Percentiles rank a stretch among this genome's conserved stretches.
phyloP scores from a whole-genome alignment of 257 asterid genomes.

The Paulownia fortunei region DNA sequence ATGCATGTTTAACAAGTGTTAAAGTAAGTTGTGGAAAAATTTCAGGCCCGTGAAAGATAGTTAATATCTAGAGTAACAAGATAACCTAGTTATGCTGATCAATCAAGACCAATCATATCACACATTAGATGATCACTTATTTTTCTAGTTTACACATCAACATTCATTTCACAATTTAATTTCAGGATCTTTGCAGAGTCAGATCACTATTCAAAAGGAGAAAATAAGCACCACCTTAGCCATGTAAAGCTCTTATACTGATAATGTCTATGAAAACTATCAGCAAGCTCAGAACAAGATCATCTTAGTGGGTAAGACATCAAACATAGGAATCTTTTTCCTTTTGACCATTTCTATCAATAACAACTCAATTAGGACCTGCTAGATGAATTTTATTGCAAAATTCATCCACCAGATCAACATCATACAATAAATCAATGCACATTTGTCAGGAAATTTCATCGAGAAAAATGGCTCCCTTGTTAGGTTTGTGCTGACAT shows the following conservation, averaged over 20 bases:
- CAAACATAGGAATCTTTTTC: background rate
- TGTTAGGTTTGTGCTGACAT: background rate
- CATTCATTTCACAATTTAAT: background rate
- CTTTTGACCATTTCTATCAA: background rate
- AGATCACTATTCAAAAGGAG: background rate
- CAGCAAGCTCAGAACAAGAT: background rate
- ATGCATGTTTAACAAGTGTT: background rate
- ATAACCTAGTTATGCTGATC: background rate
- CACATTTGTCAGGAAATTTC: background rate
- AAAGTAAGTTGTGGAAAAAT: background rate
- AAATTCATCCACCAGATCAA: background rate
- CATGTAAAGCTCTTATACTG: background rate
- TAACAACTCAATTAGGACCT: background rate
- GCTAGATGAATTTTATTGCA: slow-evolving; percentile 3
- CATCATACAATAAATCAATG: background rate
- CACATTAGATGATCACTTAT: background rate
- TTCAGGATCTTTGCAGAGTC: background rate
- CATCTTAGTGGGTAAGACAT: background rate
- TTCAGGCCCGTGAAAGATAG: background rate
- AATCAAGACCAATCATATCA: background rate
- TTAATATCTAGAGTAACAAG: background rate
- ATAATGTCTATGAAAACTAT: background rate
- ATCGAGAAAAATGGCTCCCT: background rate
- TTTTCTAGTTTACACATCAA: background rate
- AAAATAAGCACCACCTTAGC: background rate